Base-by-base conservation (phyloP, 192 early-diverging fungal genomes). In the Chytriomyces sp. region DNA sequence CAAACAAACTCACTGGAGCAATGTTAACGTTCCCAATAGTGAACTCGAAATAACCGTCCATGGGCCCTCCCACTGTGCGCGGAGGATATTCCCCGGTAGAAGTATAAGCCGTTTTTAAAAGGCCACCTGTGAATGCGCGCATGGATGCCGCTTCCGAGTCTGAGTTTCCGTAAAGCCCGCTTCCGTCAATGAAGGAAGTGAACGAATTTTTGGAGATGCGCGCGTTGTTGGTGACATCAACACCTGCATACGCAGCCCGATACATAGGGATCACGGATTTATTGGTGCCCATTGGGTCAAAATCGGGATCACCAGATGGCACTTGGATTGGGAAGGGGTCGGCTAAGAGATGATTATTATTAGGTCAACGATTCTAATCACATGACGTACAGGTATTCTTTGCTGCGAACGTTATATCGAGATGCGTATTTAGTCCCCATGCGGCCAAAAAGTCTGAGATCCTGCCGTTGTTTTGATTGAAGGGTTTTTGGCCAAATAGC, bases 251-350 rank as follows among this genome's bases (percentile, higher is more conserved):
- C n/a, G 8, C 49, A 5, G 70, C 63, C 25, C 74, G 39, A 14
- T 17, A 14, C 49, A 70, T 55, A 2, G 74, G 64, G 30, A 75
- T 75, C 7, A 19, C 10, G 22, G 25, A 12, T 22, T 74, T 63
- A 8, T 36, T 34, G 8, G 57, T 56, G 10, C 71, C 62, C 19
- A 65, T 62, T 7, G 69, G 61, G 59, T 79, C 78, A 39, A 79
- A 72, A 22, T 77, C 49, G 6, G 68, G 54, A 53, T 82, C 80
- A n/a, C 59, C 36, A 8, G 14, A 32, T 6, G 74, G 74, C 22
- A 82, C 78, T 38, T 40, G 55, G 10, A 81, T 62, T 3, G 66
- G 79, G 34, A 78, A 73, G 19, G 58, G 57, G 37, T 81, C 80
- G 17, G 59, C 38, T 44, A 19, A 41, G 19, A 49, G 25, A 34